These are phyloP conservation scores for Chimonanthus praecox DNA, from an alignment of 164 flowering plant species.

Conservation along the genomic window DNA sequence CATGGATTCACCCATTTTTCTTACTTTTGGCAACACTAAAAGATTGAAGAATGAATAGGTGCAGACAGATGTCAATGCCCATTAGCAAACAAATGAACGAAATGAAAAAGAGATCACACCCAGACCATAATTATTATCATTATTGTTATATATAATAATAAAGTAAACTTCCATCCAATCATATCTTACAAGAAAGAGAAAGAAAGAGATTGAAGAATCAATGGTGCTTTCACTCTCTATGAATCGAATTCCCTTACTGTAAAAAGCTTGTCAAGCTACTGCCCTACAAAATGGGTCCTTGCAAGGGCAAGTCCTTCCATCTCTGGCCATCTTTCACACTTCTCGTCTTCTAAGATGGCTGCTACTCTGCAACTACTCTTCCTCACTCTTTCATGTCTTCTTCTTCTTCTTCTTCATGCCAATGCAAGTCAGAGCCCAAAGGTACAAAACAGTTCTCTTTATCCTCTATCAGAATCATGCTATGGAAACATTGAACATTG, in stretches of 20 bases:
- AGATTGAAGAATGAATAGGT: neutral
- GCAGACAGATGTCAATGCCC: neutral
- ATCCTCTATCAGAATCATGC: neutral
- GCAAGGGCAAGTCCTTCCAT: conserved; percentile 1
- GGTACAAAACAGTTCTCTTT: conserved; percentile 9
- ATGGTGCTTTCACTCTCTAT: conserved; percentile 5
- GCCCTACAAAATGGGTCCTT: conserved; percentile 1
- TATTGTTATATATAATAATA: neutral
- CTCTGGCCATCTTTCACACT: neutral
- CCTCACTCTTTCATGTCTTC: conserved; percentile 5
- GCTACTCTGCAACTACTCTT: conserved; percentile 1
- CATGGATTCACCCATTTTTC: neutral
- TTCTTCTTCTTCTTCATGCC: conserved; percentile 8
- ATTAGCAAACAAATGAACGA: neutral
- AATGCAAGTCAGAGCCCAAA: conserved; percentile 16
- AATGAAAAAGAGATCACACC: neutral
- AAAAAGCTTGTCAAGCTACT: neutral
- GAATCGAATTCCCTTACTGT: conserved; percentile 3
- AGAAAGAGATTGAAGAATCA: neutral
- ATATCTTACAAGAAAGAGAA: conserved; percentile 1
- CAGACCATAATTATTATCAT: neutral
- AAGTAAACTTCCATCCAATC: neutral
- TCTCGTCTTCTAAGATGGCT: conserved; percentile 12
- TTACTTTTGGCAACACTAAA: neutral
- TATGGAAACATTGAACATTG: too few species aligned